phyloP scores from a whole-genome alignment of 768 basidiomycete genomes.

The Collybia sp. region DNA sequence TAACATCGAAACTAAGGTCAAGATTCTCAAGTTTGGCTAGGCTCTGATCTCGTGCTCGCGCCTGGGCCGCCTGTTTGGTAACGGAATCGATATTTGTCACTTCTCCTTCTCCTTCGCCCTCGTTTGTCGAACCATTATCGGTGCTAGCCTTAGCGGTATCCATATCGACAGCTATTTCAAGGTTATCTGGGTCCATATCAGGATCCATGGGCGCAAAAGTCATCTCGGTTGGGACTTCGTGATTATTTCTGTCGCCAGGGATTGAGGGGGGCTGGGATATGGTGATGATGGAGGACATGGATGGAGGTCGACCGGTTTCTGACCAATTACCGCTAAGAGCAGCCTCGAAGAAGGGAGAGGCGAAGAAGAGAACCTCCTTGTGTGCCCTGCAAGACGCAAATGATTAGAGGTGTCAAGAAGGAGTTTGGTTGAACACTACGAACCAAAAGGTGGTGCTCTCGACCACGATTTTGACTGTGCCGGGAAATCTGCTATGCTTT shows the following conservation, averaged over 20 bases:
- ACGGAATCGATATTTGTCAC: slow-evolving; percentile 9
- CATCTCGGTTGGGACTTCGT: slow-evolving; percentile 47
- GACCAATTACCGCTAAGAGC: slow-evolving; percentile 90
- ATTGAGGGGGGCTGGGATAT: slow-evolving; percentile 70
- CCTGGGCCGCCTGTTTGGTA: slow-evolving; percentile 12
- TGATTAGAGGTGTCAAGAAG: background rate
- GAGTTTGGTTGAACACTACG: slow-evolving; percentile 22
- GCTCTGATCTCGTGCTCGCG: slow-evolving; percentile 44
- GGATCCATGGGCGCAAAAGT: slow-evolving; percentile 56
- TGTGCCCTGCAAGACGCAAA: slow-evolving; percentile 58
- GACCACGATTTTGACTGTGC: slow-evolving; percentile 88
- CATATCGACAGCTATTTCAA: slow-evolving; percentile 30
- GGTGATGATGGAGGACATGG: slow-evolving; percentile 80
- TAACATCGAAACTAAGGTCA: slow-evolving; percentile 1
- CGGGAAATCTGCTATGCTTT: slow-evolving; percentile 62
- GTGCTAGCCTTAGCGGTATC: slow-evolving; percentile 24
- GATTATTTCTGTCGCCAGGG: slow-evolving; percentile 41
- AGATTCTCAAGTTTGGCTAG: slow-evolving; percentile 56
- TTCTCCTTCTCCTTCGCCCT: slow-evolving; percentile 24
- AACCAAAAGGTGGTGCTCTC: slow-evolving; percentile 90
- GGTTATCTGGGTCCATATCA: slow-evolving; percentile 41
- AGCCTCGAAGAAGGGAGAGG: slow-evolving; percentile 94
- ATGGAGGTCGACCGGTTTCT: slow-evolving; percentile 76
- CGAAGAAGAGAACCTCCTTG: slow-evolving; percentile 87
- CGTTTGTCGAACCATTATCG: slow-evolving; percentile 10